Evolutionary conservation across 768 basidiomycete genomes (phyloP).

Genomic region (Hebeloma cylindrosporum): DNA sequence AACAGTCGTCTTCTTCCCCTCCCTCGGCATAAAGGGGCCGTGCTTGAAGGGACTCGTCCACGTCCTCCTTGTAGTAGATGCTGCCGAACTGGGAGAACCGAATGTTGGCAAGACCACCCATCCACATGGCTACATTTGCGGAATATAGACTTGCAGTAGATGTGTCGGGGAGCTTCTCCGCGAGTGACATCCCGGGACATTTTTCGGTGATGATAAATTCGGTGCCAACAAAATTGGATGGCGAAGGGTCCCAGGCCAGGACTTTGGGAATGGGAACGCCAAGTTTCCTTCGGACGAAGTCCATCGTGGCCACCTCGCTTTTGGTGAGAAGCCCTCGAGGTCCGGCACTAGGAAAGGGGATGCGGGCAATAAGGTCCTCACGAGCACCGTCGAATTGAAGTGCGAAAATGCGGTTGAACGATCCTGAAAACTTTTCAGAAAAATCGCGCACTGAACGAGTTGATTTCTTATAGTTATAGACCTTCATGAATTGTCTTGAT

Average conservation of each 20-base stretch:
- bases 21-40: conserved; percentile 7
- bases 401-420: conserved; percentile 24
- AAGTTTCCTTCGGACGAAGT: conserved; percentile 23
- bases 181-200: neutral
- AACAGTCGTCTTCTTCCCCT: neutral
- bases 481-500: conserved; percentile 4
- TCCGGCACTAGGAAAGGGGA: conserved; percentile 25
- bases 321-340: conserved; percentile 22
- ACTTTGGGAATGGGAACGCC: conserved; percentile 26
- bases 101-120: conserved; percentile 1
- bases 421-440: conserved; percentile 12
- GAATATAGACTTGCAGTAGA: neutral
- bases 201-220: conserved; percentile 32
- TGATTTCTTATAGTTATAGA: neutral
- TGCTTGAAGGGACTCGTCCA: neutral
- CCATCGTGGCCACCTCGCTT: conserved; percentile 34
- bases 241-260: conserved; percentile 23
- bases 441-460: neutral
- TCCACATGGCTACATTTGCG: neutral
- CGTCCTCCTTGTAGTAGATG: conserved; percentile 12
- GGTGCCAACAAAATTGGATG: conserved; percentile 17
- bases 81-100: conserved; percentile 12
- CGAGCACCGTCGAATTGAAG: conserved; percentile 24
- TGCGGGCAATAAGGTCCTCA: conserved; percentile 22
- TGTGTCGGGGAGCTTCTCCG: neutral